Conservation (phyloP, 257 asterid genomes). For the Solanum ossicruentum region DNA sequence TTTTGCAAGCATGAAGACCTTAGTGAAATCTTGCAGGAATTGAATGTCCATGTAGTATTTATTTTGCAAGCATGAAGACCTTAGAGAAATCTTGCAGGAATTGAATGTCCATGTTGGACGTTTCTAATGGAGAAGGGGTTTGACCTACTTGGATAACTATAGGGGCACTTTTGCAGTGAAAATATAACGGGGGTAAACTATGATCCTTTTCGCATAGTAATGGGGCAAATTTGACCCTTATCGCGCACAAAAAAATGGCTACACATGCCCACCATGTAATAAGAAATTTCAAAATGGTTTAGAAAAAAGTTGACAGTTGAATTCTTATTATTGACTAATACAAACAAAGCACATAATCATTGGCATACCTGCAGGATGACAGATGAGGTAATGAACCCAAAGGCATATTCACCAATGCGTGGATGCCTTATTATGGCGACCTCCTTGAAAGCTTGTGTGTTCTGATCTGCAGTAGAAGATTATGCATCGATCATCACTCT, state of each 20-base stretch:
- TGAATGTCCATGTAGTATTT: background rate
- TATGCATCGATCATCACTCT: background rate
- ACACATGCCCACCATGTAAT: background rate
- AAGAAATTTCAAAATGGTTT: background rate
- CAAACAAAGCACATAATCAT: background rate
- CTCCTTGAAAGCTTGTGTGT: slow-evolving; percentile 41
- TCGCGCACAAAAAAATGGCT: background rate
- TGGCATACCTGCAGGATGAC: slow-evolving; percentile 29
- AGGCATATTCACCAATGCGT: slow-evolving; percentile 52
- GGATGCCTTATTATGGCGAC: slow-evolving; percentile 50
- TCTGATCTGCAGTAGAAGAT: slow-evolving; percentile 27
- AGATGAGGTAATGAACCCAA: slow-evolving; percentile 44
- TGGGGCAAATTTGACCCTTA: background rate
- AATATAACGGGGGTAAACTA: background rate
- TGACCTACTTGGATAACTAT: background rate
- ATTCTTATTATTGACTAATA: background rate
- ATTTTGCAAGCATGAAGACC: background rate
- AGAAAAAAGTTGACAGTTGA: background rate
- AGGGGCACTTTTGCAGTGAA: background rate
- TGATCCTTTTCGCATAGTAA: background rate
- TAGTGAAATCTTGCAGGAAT: background rate
- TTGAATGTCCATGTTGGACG: background rate
- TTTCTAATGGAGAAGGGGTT: background rate
- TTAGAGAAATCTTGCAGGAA: background rate
- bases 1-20: background rate